phyloP scores from a whole-genome alignment of 2,329 filamentous ascomycete genomes.

The Ophiostoma pallidulum region DNA sequence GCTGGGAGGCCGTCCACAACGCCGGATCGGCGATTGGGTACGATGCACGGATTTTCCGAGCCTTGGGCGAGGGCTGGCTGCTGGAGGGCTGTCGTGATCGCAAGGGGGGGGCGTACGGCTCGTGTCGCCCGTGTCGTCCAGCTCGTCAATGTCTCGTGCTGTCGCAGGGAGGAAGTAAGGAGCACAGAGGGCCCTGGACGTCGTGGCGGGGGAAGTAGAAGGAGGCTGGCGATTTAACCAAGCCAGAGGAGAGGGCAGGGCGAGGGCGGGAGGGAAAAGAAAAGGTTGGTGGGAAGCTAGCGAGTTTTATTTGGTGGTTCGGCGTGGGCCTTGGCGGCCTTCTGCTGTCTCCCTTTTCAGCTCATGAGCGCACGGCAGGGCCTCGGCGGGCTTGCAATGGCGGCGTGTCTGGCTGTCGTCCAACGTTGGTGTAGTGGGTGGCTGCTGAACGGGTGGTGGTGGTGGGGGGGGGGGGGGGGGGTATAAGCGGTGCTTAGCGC shows the following conservation, averaged over 20 bases:
- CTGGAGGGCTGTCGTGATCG: not conserved
- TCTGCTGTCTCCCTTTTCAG: not conserved
- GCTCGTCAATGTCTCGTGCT: not conserved
- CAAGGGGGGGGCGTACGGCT: no score
- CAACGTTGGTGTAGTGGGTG: not conserved
- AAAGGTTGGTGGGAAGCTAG: conserved; percentile 7
- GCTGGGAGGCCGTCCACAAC: no score
- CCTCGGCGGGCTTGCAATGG: no score
- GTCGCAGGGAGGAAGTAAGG: not conserved
- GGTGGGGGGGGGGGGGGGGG: not conserved
- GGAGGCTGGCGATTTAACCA: not conserved
- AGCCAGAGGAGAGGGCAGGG: not conserved
- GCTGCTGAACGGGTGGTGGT: no score
- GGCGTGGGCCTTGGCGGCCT: not conserved
- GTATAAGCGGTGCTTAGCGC: no score
- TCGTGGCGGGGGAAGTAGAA: no score
- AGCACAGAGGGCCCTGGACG: no score
- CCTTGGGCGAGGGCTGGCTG: no score
- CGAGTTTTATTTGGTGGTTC: conserved; percentile 6
- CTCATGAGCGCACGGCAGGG: not conserved
- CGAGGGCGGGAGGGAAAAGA: not conserved
- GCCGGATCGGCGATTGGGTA: no score
- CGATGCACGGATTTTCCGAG: no score
- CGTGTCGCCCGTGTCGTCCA: not conserved
- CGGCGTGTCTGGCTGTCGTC: no score